Conservation (phyloP, 202 grass and related monocot genomes). For the Elaeis oleifera region DNA sequence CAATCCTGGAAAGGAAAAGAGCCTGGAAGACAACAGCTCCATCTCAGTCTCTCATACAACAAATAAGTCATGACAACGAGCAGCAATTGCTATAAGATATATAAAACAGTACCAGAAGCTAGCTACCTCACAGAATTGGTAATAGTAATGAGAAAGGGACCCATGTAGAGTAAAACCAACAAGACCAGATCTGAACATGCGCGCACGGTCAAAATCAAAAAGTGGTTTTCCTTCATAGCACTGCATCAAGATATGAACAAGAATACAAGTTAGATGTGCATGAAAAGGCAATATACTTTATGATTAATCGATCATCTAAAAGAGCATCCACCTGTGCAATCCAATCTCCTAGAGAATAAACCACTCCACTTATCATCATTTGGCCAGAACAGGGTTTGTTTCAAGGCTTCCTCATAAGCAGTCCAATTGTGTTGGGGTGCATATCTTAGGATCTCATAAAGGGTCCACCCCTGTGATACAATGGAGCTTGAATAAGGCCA, state of each 20-base stretch:
- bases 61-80: background rate
- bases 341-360: slow-evolving; percentile 98
- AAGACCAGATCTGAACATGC: slow-evolving; percentile 83
- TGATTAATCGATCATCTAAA: background rate
- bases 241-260: slow-evolving; percentile 29
- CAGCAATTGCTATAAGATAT: background rate
- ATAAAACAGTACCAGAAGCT: background rate
- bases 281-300: background rate
- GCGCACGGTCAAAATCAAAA: slow-evolving; percentile 84
- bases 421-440: slow-evolving; percentile 94
- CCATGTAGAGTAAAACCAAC: slow-evolving; percentile 92
- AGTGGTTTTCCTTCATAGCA: slow-evolving; percentile 86
- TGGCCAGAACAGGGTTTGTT: slow-evolving; percentile 83
- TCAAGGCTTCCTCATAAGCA: slow-evolving; percentile 87
- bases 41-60: background rate
- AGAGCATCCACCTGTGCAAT: slow-evolving; percentile 59
- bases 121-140: slow-evolving; percentile 76
- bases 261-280: background rate
- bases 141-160: slow-evolving; percentile 96
- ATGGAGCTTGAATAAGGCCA: no score
- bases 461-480: slow-evolving; percentile 67
- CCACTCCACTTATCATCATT: slow-evolving; percentile 98
- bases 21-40: slow-evolving; percentile 30
- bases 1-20: slow-evolving; percentile 84
- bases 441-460: slow-evolving; percentile 87